phyloP scores from a whole-genome alignment of 345 rosid species.

The Carallia pectinifolia region DNA sequence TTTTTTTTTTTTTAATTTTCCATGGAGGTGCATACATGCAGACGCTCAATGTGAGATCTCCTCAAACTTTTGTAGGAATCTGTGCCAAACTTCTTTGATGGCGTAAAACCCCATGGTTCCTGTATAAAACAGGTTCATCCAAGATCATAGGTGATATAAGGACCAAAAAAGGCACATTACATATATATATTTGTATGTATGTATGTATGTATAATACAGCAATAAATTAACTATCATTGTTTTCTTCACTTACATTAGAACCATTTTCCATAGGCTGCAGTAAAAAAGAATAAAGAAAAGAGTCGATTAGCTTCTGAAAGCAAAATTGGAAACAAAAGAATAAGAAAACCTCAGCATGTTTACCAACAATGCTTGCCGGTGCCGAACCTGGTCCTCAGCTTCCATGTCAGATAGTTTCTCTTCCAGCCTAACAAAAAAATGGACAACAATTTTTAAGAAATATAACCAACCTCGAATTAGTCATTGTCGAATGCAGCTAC shows the following conservation, averaged over 20 bases:
- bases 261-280: constrained; percentile 84
- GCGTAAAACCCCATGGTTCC: constrained; percentile 57
- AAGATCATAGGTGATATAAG: constrained; percentile 13
- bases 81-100: constrained; percentile 52
- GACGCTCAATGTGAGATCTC: constrained; percentile 69
- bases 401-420: constrained; percentile 81
- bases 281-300: constrained; percentile 16
- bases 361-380: constrained; percentile 57
- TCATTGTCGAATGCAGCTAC: constrained; percentile 1
- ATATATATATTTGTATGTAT: too few species aligned
- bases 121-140: constrained; percentile 26
- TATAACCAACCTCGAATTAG: neutral
- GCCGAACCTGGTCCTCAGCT: constrained; percentile 67
- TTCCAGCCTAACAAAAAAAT: constrained; percentile 60
- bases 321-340: neutral
- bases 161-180: neutral
- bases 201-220: neutral
- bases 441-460: neutral
- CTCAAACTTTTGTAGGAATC: constrained; percentile 63
- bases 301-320: neutral
- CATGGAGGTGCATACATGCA: constrained; percentile 52
- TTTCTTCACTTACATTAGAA: constrained; percentile 50
- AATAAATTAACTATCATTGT: constrained; percentile 38
- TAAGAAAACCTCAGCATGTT: constrained; percentile 32
- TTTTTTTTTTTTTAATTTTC: neutral